Evolutionary conservation across 2,329 filamentous ascomycete species (phyloP).

Genomic region (Hypocreales sp.): DNA sequence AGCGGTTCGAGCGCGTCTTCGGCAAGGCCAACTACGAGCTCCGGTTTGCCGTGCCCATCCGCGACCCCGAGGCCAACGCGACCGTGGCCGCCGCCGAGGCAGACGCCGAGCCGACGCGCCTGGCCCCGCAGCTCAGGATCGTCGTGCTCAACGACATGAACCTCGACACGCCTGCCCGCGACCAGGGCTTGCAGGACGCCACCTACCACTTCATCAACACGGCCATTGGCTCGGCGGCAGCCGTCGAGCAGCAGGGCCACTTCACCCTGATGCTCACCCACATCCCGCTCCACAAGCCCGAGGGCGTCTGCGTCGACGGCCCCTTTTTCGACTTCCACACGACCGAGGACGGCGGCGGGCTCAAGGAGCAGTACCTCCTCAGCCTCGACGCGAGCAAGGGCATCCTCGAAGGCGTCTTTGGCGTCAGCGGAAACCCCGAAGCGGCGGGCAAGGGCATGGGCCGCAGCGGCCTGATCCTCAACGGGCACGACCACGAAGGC

Average conservation of each 20-base stretch:
- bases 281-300: constrained; percentile 73
- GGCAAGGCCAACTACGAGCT: constrained; percentile 86
- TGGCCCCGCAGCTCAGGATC: constrained; percentile 59
- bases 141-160: constrained; percentile 88
- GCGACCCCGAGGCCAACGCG: constrained; percentile 20
- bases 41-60: constrained; percentile 46
- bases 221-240: constrained; percentile 44
- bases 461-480: constrained; percentile 64
- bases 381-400: constrained; percentile 55
- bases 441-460: constrained; percentile 49
- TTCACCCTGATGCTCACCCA: constrained; percentile 85
- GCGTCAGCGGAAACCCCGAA: constrained; percentile 47
- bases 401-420: constrained; percentile 74
- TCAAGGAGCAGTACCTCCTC: constrained; percentile 87
- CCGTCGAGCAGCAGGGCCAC: constrained; percentile 45
- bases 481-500: constrained; percentile 89
- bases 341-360: constrained; percentile 46
- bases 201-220: constrained; percentile 67
- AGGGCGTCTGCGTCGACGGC: constrained; percentile 67
- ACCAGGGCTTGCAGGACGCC: constrained; percentile 50
- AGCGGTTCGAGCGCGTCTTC: constrained; percentile 71
- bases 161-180: constrained; percentile 67
- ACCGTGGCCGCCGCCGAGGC: constrained; percentile 24
- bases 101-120: constrained; percentile 29
- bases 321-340: constrained; percentile 72